Evolutionary conservation across 2,329 filamentous ascomycete genomes (phyloP), one percentile per base, ranked within the genome.

Genomic region (Hansfordia pulvinata): DNA sequence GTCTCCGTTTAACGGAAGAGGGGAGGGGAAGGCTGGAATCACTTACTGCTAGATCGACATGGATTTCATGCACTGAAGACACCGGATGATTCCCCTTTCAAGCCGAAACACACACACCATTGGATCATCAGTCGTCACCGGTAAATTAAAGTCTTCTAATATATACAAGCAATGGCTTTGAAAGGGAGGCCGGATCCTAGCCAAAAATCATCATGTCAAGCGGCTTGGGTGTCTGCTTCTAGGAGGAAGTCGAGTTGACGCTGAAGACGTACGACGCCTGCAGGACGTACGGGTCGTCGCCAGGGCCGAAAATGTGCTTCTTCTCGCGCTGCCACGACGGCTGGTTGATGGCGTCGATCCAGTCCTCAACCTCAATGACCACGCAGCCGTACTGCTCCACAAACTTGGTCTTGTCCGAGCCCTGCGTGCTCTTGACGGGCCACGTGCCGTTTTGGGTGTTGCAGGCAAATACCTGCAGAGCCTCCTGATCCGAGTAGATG

Each of bases 321-420:
- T 44, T 45, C 24, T 61, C 53, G 29, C 86, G 69, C 32, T 73
- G 73, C 88, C 88, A 94, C 52, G 84, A 70, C 0, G 86, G 86
- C 41, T 92, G 70, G 56, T 93, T 94, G 56, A 96, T 90, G 15
- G 67, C 85, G 47, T 93, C 86, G 44, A 94, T 93, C 70, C 75
- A 94, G 50, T 90, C 85, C 62, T 94, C 72, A 9, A 90, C 82
- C 58, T 94, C 88, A 52, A 94, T 68, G 25, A 93, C 88, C 15
- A 93, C 46, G 52, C 88, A 94, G 17, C 83, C 85, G 45, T 85
- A 83, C 58, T 86, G 49, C 30, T 70, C 64, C 15, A 84, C 76
- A 6, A 67, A 68, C 19, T 75, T 61, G 4, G 71, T 67, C 39
- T 74, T 68, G 17, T 56, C 52, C 2, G 53, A 35, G 10, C 79